These are phyloP conservation scores for Leccinum imitatum DNA, from an alignment of 768 basidiomycete species.

Conservation along the genomic window DNA sequence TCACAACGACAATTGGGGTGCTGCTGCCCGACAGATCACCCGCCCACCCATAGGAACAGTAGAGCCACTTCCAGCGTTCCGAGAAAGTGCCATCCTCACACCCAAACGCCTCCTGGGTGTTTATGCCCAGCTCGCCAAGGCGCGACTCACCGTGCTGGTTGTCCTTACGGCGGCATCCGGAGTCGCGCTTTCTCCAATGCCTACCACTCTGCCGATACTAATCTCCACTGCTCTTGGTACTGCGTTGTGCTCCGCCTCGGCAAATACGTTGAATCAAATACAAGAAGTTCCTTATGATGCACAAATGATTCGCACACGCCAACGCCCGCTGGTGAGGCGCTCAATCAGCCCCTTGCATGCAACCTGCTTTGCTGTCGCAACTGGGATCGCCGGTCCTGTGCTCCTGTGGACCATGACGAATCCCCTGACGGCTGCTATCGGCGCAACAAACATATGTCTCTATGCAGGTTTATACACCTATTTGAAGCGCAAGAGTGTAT, in stretches of 20 bases:
- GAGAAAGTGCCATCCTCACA: conserved; percentile 43
- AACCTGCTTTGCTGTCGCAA: conserved; percentile 68
- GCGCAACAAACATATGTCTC: conserved; percentile 78
- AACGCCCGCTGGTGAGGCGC: conserved; percentile 80
- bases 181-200: conserved; percentile 89
- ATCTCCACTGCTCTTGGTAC: conserved; percentile 89
- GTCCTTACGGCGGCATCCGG: conserved; percentile 90
- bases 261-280: conserved; percentile 93
- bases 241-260: conserved; percentile 86
- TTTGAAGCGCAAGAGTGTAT: conserved; percentile 77
- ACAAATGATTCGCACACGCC: conserved; percentile 91
- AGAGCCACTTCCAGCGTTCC: conserved; percentile 30
- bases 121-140: conserved; percentile 83
- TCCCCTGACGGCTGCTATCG: conserved; percentile 81
- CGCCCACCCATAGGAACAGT: conserved; percentile 15
- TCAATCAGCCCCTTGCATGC: conserved; percentile 88
- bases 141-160: conserved; percentile 78
- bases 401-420: conserved; percentile 83
- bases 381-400: conserved; percentile 76
- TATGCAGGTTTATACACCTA: conserved; percentile 94
- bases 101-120: conserved; percentile 55
- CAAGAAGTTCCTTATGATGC: conserved; percentile 96
- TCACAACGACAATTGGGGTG: conserved; percentile 56
- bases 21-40: conserved; percentile 12
- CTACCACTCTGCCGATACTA: conserved; percentile 79